Conservation (phyloP, 2,329 filamentous ascomycete genomes). For the Fusarium pilosicola region DNA sequence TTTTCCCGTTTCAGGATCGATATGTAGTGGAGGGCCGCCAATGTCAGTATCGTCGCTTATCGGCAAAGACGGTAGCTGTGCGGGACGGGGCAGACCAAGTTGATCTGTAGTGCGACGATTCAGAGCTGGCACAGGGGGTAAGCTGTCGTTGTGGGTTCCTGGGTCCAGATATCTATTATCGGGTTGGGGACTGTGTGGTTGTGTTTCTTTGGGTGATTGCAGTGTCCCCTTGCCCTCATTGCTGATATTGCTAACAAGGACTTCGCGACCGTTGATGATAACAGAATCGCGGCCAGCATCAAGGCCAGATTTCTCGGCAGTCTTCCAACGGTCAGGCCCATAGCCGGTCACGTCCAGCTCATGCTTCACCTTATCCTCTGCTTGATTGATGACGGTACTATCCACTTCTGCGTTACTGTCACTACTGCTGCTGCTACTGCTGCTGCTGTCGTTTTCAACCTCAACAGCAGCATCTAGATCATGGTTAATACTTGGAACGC, state of each 20-base stretch:
- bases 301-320: conserved; percentile 67
- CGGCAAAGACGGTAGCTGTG: conserved; percentile 77
- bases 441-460: conserved; percentile 48
- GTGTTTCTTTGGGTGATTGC: conserved; percentile 52
- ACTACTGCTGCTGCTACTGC: conserved; percentile 2
- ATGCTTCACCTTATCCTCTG: conserved; percentile 71
- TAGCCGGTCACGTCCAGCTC: conserved; percentile 81
- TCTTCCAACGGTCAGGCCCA: conserved; percentile 79
- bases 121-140: conserved; percentile 68
- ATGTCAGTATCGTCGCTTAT: conserved; percentile 82
- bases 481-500: conserved; percentile 74
- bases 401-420: conserved; percentile 1
- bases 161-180: conserved; percentile 48
- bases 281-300: conserved; percentile 76
- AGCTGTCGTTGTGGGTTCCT: conserved; percentile 55
- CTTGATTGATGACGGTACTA: conserved; percentile 45
- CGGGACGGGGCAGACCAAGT: conserved; percentile 73
- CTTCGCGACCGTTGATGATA: conserved; percentile 74
- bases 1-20: conserved; percentile 62
- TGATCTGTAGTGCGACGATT: conserved; percentile 72
- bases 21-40: conserved; percentile 73
- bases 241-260: conserved; percentile 72
- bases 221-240: conserved; percentile 72
- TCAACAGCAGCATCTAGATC: conserved; percentile 57
- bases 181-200: conserved; percentile 38